These are phyloP conservation scores for Cicer pinnatifidum DNA, from an alignment of 306 rosid genomes.

Conservation along the genomic window DNA sequence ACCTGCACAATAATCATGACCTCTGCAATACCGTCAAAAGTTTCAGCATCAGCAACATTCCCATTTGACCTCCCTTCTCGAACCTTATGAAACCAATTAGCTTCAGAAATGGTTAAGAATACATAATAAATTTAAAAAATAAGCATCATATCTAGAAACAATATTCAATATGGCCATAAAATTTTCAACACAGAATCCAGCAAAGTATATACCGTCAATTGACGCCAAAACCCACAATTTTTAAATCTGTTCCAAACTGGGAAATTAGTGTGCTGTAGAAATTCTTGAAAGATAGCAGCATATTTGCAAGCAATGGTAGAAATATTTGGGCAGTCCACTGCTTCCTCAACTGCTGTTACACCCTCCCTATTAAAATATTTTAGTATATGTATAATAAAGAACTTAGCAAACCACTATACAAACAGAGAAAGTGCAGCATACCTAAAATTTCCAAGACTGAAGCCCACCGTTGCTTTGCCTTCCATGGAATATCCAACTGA, in stretches of 20 bases:
- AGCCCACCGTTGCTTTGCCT: conserved; percentile 87
- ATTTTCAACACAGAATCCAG: conserved; percentile 26
- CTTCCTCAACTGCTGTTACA: conserved; percentile 93
- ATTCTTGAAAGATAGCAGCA: conserved; percentile 87
- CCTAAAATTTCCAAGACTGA: conserved; percentile 97
- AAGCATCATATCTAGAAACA: conserved; percentile 19
- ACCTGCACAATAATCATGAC: conserved; percentile 98
- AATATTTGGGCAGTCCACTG: conserved; percentile 87
- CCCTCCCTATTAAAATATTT: conserved; percentile 78
- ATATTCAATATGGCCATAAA: conserved; percentile 8
- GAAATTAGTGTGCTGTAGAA: conserved; percentile 71
- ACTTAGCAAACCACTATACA: conserved; percentile 37
- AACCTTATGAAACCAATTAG: conserved; percentile 57
- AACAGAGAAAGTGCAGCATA: conserved; percentile 47
- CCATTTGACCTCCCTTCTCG: conserved; percentile 87
- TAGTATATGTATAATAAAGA: conserved; percentile 41
- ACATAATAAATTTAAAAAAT: conserved; percentile 6
- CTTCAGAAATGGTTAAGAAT: conserved; percentile 23
- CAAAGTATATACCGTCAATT: conserved; percentile 70
- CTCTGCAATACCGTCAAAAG: conserved; percentile 67
- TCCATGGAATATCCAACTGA: conserved; percentile 85
- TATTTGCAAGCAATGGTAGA: conserved; percentile 72
- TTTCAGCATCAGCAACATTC: conserved; percentile 53
- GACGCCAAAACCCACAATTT: conserved; percentile 96
- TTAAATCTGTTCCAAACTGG: conserved; percentile 95